Evolutionary conservation across 1,284 basidiomycete genomes (phyloP), one percentile per base, ranked within the genome.

Genomic region (Cryptococcus sp.): DNA sequence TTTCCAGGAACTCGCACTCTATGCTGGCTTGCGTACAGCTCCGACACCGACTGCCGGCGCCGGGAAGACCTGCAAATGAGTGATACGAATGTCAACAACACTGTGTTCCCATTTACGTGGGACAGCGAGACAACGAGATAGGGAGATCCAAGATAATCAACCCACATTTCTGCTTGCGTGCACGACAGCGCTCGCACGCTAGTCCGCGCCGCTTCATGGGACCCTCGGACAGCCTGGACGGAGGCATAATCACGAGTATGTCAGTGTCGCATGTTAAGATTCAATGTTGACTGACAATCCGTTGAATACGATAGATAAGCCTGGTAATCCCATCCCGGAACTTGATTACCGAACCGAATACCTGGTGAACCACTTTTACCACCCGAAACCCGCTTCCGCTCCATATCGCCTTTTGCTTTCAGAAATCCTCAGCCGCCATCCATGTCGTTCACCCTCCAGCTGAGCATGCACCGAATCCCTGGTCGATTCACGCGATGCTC

Each of bases 81-180:
- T 48, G 23, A 19, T 42, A 17, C n/a, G 22, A 8, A 15, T 19
- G 42, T 45, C 22, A n/a, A n/a, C 42, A 22, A 4, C 42, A 15
- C 22, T 45, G 42, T 17, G 22, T 19, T 45, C 15, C 8, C n/a
- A n/a, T 22, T 25, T 25, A 25, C 25, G 25, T 25, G 25, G 6
- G 25, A 25, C 25, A 6, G 25, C 25, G 25, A 25, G 25, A 25
- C 6, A 40, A 27, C 11, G 15, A 31, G 15, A 15, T 19, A 7
- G 23, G 42, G 47, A 6, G 19, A 23, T 19, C 23, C 3, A 10
- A 13, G 13, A 31, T 17, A 15, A 25, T 20, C 23, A 44, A 42
- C 50, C 19, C 39, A 53, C 56, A 57, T 48, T 57, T 57, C 50
- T 57, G 56, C 31, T 57, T 57, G 15, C 56, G 39, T 45, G 31